A percentile compares a stretch with the other conserved stretches of the same genome.
phyloP scores from a whole-genome alignment of 2,329 filamentous ascomycete species.

The Penicillium sp. region DNA sequence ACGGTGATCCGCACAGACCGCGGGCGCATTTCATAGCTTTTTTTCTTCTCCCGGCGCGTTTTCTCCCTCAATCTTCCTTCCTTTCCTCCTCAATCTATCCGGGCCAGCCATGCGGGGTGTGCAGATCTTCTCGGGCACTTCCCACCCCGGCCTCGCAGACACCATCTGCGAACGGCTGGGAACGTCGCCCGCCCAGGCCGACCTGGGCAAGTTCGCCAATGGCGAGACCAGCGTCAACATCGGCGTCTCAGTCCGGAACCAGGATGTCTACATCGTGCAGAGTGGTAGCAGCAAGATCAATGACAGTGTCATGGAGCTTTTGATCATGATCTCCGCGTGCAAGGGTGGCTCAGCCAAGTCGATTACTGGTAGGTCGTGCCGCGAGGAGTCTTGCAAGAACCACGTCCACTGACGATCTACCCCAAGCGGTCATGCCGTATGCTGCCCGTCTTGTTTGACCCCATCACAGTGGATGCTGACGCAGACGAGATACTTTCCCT shows the following conservation, averaged over 20 bases:
- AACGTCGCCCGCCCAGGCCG: conserved; percentile 57
- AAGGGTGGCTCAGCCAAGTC: conserved; percentile 96
- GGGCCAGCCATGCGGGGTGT: conserved; percentile 57
- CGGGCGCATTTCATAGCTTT: conserved; percentile 11
- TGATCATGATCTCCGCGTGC: conserved; percentile 99
- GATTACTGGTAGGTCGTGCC: conserved; percentile 70
- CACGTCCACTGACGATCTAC: conserved; percentile 17
- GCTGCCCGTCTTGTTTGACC: conserved; percentile 34
- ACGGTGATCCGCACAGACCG: conserved; percentile 17
- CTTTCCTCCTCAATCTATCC: conserved; percentile 16
- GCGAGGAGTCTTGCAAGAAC: neutral
- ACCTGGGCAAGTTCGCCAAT: conserved; percentile 66
- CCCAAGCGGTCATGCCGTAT: conserved; percentile 49
- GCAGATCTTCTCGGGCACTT: conserved; percentile 65
- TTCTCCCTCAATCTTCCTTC: conserved; percentile 13
- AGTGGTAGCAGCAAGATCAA: conserved; percentile 95
- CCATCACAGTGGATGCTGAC: conserved; percentile 37
- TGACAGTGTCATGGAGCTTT: conserved; percentile 97
- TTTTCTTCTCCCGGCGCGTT: conserved; percentile 21
- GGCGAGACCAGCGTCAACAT: conserved; percentile 69
- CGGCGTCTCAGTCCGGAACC: conserved; percentile 76
- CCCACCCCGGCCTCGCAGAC: conserved; percentile 62
- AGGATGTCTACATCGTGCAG: conserved; percentile 98
- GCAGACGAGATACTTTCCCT: conserved; percentile 76
- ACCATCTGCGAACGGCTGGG: conserved; percentile 65